phyloP scores from a whole-genome alignment of 176 grass and related monocot species.

The Dactylis glomerata region DNA sequence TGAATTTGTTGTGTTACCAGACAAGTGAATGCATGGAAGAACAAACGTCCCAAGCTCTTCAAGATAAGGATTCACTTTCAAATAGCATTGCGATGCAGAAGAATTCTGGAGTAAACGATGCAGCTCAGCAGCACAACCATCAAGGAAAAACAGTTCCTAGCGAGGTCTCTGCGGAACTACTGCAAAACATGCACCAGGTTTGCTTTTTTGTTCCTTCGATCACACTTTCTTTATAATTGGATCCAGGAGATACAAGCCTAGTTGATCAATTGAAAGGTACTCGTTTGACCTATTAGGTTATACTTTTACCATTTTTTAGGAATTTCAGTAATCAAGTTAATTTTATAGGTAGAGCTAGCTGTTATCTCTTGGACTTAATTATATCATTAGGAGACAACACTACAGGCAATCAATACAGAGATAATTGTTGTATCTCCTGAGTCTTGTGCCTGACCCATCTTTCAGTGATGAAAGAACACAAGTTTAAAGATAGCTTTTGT shows the following conservation, averaged over 20 bases:
- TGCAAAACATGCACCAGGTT: constrained; percentile 53
- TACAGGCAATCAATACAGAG: no score
- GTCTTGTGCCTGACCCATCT: neutral
- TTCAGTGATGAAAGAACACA: neutral
- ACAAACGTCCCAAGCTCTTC: constrained; percentile 61
- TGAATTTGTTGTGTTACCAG: constrained; percentile 42
- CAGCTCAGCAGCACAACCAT: constrained; percentile 35
- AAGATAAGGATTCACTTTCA: constrained; percentile 51
- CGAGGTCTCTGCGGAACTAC: constrained; percentile 41
- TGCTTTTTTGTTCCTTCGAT: constrained; percentile 23
- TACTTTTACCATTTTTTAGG: neutral
- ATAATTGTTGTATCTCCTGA: no score
- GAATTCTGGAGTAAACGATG: constrained; percentile 34
- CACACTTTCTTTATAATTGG: constrained; percentile 18
- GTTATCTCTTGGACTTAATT: neutral
- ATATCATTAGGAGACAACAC: neutral
- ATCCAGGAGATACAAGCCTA: neutral
- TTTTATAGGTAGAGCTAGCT: neutral
- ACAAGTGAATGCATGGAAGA: constrained; percentile 73
- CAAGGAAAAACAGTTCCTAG: constrained; percentile 36
- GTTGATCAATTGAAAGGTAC: neutral
- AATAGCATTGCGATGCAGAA: constrained; percentile 35
- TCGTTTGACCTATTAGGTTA: neutral
- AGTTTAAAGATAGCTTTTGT: no score
- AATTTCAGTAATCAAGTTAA: constrained; percentile 6